Percentiles rank a stretch among this genome's conserved stretches.
Evolutionary conservation across 352 stramenopile species (phyloP).

Genomic region (Plasmopara viticola): DNA sequence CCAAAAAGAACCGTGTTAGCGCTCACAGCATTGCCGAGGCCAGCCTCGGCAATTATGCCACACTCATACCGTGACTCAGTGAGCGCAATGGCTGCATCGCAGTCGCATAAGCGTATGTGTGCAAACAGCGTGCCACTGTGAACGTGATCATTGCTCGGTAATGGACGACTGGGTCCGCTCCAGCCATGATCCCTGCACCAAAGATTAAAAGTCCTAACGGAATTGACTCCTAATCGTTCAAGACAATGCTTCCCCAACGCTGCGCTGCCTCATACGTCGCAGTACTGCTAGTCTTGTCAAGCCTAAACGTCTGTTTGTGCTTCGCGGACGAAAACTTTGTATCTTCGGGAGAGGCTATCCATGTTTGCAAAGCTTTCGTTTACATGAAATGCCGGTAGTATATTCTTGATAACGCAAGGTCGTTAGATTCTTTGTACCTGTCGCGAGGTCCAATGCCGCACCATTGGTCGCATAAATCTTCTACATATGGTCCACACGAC

Average conservation of each 20-base stretch:
- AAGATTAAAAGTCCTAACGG: conserved; percentile 50
- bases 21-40: conserved; percentile 17
- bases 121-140: no score
- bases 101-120: no score
- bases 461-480: no score
- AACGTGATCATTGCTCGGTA: no score
- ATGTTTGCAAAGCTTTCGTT: no score
- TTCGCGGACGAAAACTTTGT: conserved; percentile 26
- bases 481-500: no score
- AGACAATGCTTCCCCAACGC: conserved; percentile 45
- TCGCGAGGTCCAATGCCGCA: no score
- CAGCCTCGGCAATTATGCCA: conserved; percentile 19
- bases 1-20: no score
- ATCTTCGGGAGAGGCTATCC: conserved; percentile 62
- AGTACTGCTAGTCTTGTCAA: conserved; percentile 25
- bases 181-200: conserved; percentile 34
- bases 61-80: conserved; percentile 17
- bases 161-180: background rate
- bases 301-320: conserved; percentile 13
- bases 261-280: conserved; percentile 25
- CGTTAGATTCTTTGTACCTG: no score
- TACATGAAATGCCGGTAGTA: no score
- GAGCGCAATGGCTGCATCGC: no score
- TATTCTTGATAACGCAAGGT: no score
- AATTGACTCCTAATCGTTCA: conserved; percentile 62